phyloP scores from a whole-genome alignment of 2,329 filamentous ascomycete genomes.

The Ramularia endophylla region DNA sequence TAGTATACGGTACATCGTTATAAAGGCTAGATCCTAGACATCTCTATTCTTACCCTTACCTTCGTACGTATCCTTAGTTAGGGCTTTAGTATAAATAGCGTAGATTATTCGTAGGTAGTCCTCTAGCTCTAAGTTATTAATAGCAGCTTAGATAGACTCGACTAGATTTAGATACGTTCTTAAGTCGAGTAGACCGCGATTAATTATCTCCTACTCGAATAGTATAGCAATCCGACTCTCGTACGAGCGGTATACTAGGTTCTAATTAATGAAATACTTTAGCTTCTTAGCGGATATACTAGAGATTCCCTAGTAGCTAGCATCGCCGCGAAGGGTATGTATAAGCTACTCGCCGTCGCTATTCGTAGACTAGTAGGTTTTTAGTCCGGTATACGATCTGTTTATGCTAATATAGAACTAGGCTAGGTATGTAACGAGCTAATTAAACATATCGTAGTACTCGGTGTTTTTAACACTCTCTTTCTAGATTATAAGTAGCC shows the following conservation, averaged over 20 bases:
- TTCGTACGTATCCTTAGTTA: conserved; percentile 1
- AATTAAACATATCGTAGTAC: not conserved
- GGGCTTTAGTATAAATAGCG: not conserved
- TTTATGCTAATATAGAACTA: not conserved
- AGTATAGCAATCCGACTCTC: not conserved
- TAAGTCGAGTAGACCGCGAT: not conserved
- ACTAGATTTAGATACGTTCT: not conserved
- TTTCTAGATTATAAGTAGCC: not conserved
- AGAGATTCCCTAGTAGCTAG: not conserved
- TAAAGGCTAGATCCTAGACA: conserved; percentile 2
- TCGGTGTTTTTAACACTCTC: not conserved
- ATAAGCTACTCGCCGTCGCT: not conserved
- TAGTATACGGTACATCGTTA: not conserved
- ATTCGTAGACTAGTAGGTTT: not conserved
- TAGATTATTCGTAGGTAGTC: not conserved
- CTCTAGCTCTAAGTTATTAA: not conserved
- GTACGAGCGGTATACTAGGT: conserved; percentile 1
- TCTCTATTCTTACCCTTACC: not conserved
- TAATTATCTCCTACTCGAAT: not conserved
- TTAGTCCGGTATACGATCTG: not conserved
- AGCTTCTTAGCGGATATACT: not conserved
- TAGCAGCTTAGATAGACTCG: not conserved
- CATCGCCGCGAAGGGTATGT: not conserved
- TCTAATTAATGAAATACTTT: not conserved
- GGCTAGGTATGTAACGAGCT: not conserved